Base-by-base conservation (phyloP, 805 yeast species). In the Kodamaea hsintzibuensis region DNA sequence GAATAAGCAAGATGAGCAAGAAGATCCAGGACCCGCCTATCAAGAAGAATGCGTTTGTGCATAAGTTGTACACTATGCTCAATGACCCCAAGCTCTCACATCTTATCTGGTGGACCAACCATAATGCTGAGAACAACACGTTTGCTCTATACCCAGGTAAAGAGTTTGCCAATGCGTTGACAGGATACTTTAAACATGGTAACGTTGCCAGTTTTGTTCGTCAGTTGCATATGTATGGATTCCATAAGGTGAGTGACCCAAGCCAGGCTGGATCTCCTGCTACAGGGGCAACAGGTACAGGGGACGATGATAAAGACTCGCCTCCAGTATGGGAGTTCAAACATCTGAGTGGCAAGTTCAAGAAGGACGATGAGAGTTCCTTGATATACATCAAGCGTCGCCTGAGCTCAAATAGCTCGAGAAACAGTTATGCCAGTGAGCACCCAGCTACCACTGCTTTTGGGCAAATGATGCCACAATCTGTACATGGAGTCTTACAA, bases 141-240 rank as follows among this genome's bases (percentile, higher is more conserved):
- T 85, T 85, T 72, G 85, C 87, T 0, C 64, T 85, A n/a, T 75
- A 78, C 44, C 89, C 90, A 0, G 84, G 85, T 14, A 75, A 82
- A 27, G 87, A 83, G 57, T 85, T 85, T 66, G 82, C 87, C 9
- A 71, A 74, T 40, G 81, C 82, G 1, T 66, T 88, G 49, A 83
- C 88, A n/a, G 77, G 78, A 47, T 91, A 89, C 68, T 92, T 93
- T 77, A 93, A 93, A 68, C 98, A 92, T 72, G 96, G 96, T 2
- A 93, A 93, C 66, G 91, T 92, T 27, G 91, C 96, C 19, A 85
- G 93, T 56, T 93, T 93, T 74, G 97, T 93, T 37, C 82, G 98
- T 47, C 98, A 93, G 71, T 76, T 92, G 46, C 96, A 93, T 74
- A 93, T 92, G 98, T 91, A 91, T 68, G 97, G 97, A 1, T 91